Percentiles rank a stretch among this genome's conserved stretches.
phyloP scores from a whole-genome alignment of 768 basidiomycete species.

The Leccinum imitatum region DNA sequence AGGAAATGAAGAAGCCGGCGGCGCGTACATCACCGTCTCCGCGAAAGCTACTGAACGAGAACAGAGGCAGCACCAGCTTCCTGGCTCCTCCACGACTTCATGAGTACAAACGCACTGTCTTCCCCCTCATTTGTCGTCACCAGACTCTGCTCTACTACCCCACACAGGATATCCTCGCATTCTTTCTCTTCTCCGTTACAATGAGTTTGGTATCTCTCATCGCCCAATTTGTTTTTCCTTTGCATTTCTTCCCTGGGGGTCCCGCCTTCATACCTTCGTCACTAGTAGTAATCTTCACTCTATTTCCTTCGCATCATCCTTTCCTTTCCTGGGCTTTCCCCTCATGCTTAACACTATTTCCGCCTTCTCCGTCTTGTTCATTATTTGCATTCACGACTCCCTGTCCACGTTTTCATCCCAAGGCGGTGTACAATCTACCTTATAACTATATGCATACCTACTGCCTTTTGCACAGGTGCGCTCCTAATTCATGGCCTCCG shows the following conservation, averaged over 20 bases:
- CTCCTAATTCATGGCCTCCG: constrained; percentile 25
- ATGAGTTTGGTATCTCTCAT: constrained; percentile 26
- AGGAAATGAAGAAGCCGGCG: constrained; percentile 67
- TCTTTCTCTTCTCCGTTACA: constrained; percentile 14
- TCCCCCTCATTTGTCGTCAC: constrained; percentile 14
- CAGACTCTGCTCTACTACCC: constrained; percentile 26
- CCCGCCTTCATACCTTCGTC: constrained; percentile 29
- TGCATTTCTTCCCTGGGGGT: constrained; percentile 20
- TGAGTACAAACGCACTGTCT: constrained; percentile 25
- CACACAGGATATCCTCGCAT: constrained; percentile 31
- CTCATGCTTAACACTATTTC: constrained; percentile 30
- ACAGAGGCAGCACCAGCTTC: constrained; percentile 28
- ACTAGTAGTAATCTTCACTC: constrained; percentile 32
- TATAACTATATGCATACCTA: constrained; percentile 36
- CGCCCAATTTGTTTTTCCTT: constrained; percentile 22
- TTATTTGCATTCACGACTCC: constrained; percentile 28
- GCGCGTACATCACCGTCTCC: constrained; percentile 85
- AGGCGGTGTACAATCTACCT: constrained; percentile 36
- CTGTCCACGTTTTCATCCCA: constrained; percentile 23
- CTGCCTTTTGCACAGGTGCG: constrained; percentile 31
- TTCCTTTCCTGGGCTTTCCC: constrained; percentile 24
- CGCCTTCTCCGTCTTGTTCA: constrained; percentile 19
- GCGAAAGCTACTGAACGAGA: constrained; percentile 75
- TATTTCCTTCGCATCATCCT: constrained; percentile 29
- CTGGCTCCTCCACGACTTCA: constrained; percentile 29